Percentiles rank a stretch among this genome's conserved stretches.
phyloP scores from a whole-genome alignment of 192 early-diverging fungal genomes.

The Funneliformis geosporum region DNA sequence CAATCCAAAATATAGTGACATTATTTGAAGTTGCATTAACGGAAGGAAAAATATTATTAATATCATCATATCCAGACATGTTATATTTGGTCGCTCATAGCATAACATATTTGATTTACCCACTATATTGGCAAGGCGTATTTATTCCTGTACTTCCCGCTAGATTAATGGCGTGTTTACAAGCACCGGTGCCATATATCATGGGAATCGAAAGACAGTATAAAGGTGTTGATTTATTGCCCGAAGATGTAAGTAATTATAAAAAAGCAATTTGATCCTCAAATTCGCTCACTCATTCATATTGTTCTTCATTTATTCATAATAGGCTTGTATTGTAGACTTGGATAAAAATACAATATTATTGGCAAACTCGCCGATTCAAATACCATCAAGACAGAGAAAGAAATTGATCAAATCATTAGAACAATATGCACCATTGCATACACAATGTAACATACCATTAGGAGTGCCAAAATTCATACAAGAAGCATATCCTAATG shows the following conservation, averaged over 20 bases:
- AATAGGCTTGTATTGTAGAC: constrained; percentile 64
- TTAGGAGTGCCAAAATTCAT: constrained; percentile 60
- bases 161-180: constrained; percentile 55
- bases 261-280: neutral
- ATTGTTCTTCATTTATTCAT: neutral
- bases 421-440: constrained; percentile 56
- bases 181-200: constrained; percentile 79
- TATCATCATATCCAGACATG: constrained; percentile 69
- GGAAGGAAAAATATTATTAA: constrained; percentile 72
- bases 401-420: constrained; percentile 63
- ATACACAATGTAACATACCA: constrained; percentile 39
- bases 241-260: constrained; percentile 59
- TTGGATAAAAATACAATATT: constrained; percentile 67
- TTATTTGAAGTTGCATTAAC: constrained; percentile 68
- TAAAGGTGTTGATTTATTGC: constrained; percentile 55
- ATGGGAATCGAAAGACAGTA: constrained; percentile 64
- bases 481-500: constrained; percentile 60
- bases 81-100: constrained; percentile 67
- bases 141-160: constrained; percentile 74
- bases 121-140: constrained; percentile 77
- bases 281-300: neutral
- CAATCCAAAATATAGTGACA: constrained; percentile 62
- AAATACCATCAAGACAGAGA: constrained; percentile 61
- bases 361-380: constrained; percentile 42
- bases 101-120: constrained; percentile 65